A percentile compares a stretch with the other conserved stretches of the same genome.
These are phyloP conservation scores for Ceratocystis ficicola DNA, from an alignment of 2,329 filamentous ascomycete species.

Conservation along the genomic window DNA sequence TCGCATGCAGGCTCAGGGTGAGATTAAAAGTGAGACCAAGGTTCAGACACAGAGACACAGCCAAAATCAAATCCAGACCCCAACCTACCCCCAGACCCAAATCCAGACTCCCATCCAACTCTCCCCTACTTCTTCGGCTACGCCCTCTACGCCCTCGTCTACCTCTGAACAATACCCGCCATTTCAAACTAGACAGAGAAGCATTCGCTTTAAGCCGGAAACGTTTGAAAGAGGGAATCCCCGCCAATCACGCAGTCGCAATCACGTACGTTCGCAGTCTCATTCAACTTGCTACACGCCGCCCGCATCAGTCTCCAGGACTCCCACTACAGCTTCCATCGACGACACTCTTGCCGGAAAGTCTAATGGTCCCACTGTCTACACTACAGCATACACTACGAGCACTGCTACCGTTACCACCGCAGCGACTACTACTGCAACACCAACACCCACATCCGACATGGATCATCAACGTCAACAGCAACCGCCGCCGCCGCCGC, in stretches of 20 bases:
- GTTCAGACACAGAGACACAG: neutral
- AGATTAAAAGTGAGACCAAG: neutral
- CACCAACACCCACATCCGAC: neutral
- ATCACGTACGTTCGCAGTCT: slow-evolving; percentile 1
- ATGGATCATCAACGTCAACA: neutral
- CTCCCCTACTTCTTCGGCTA: neutral
- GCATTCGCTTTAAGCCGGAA: slow-evolving; percentile 5
- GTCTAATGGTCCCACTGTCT: neutral
- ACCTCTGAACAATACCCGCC: neutral
- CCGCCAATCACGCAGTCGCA: neutral
- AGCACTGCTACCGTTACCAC: neutral
- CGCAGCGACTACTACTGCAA: neutral
- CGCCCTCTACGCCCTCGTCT: too few species aligned
- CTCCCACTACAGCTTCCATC: neutral
- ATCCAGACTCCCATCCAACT: neutral
- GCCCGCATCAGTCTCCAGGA: neutral
- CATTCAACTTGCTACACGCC: neutral
- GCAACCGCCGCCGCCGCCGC: neutral
- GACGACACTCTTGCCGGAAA: neutral
- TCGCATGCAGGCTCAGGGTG: neutral
- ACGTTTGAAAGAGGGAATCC: slow-evolving; percentile 6
- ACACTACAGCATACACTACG: neutral
- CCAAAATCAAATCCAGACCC: neutral
- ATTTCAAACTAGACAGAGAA: neutral
- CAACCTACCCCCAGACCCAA: neutral